Base-by-base conservation (phyloP, 345 rosid genomes). In the Melaleuca alternifolia region DNA sequence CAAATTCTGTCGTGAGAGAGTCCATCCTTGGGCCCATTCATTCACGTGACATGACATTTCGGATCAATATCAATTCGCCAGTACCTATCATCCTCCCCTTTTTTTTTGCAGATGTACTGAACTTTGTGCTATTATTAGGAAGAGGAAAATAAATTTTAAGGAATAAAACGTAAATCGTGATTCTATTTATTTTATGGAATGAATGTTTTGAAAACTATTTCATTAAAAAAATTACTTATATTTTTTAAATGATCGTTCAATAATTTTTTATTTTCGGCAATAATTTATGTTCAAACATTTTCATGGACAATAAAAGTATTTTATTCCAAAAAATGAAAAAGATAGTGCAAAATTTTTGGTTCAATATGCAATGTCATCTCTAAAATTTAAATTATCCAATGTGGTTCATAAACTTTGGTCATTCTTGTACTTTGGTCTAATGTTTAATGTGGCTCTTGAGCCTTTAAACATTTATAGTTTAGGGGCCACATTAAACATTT, bases 381-480 rank as follows among this genome's bases (percentile, higher is more conserved):
- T 7, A 14, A 3, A 30, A 1, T 62, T 62, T 30, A 30, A 30
- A 0, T 15, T 62, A 2, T 30, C 0, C 3, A 65, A 65, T 65
- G 20, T 7, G 2, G 10, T n/a, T 20, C 21, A 3, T 18, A 1
- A 20, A 54, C 23, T 54, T 54, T 54, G 4, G 3, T 54, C 21
- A 54, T 9, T 0, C 16, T 6, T 1, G 5, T 14, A 30, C 1
- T 62, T 62, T 62, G 11, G 10, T 62, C 0, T 0, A 62, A 62
- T 3, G 6, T 30, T 65, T 6, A 65, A 65, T 30, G 0, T 15
- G 1, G 0, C 3, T 6, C 44, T 0, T 1, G 0, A 65, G 16
- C 46, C 16, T 65, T 54, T 54, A 23, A 54, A 9, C 2, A 54
- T 54, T 54, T 54, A 54, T 23, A 21, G 2, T 54, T 9, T 54